Conservation (phyloP, 129 eudicot genomes). For the Lactuca sativa region DNA sequence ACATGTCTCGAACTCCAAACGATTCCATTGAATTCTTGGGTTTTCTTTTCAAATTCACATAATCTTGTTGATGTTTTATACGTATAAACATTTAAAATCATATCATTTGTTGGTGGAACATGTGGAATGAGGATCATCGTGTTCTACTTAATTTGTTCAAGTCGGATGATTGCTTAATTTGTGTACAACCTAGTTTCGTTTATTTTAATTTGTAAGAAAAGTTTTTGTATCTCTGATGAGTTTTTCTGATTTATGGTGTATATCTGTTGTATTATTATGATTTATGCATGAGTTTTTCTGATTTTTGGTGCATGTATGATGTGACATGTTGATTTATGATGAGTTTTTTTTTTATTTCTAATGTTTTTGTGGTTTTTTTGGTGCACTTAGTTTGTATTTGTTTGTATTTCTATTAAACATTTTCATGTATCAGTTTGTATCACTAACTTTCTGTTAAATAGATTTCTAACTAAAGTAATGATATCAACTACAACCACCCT, state of each 20-base stretch:
- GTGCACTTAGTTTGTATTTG: too few relatives aligned
- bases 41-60: constrained; percentile 27
- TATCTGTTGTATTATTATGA: too few relatives aligned
- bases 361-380: not conserved
- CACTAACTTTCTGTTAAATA: too few relatives aligned
- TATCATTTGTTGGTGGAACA: constrained; percentile 40
- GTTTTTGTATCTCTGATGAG: constrained; percentile 6
- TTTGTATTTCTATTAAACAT: too few relatives aligned
- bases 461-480: too few relatives aligned
- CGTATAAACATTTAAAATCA: constrained; percentile 12
- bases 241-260: not conserved
- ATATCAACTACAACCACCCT: too few relatives aligned
- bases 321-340: too few relatives aligned
- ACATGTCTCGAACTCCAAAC: constrained; percentile 73
- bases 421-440: too few relatives aligned
- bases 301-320: too few relatives aligned
- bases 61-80: constrained; percentile 44
- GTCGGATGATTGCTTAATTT: constrained; percentile 26
- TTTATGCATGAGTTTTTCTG: too few relatives aligned
- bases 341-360: not conserved
- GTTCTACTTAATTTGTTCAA: constrained; percentile 27
- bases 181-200: constrained; percentile 76
- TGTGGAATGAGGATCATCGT: not conserved
- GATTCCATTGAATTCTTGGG: constrained; percentile 26
- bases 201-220: constrained; percentile 69